Evolutionary conservation across 176 grass and related monocot species (phyloP).

Genomic region (Eleusine indica): DNA sequence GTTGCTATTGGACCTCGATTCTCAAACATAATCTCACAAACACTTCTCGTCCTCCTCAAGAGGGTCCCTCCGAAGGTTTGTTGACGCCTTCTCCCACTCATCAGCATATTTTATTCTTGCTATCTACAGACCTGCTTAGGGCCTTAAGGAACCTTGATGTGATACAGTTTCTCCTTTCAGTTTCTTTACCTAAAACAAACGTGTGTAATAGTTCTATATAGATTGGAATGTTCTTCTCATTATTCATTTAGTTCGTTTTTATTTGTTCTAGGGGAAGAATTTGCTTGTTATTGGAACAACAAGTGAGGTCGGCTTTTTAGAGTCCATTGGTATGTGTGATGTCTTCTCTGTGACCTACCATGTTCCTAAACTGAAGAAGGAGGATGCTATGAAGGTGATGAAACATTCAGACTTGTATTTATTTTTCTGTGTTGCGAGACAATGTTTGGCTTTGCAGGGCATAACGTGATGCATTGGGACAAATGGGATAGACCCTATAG

Average conservation of each 20-base stretch:
- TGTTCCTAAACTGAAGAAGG: conserved; percentile 84
- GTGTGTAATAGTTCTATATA: background rate
- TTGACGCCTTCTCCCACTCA: background rate
- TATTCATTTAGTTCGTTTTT: background rate
- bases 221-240: background rate
- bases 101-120: background rate
- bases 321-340: conserved; percentile 91
- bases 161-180: background rate
- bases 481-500: background rate
- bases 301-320: conserved; percentile 81
- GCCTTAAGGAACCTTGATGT: background rate
- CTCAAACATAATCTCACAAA: conserved; percentile 90
- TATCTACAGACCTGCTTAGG: background rate
- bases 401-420: background rate
- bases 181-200: background rate
- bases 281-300: conserved; percentile 91
- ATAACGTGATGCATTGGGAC: background rate
- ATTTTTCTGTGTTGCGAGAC: background rate
- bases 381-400: conserved; percentile 88
- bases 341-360: conserved; percentile 89
- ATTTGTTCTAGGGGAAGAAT: conserved; percentile 63
- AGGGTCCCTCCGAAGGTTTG: conserved; percentile 92
- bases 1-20: conserved; percentile 94
- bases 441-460: background rate
- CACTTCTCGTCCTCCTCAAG: conserved; percentile 85